A percentile compares a stretch with the other conserved stretches of the same genome.
Conservation (phyloP, 805 yeast genomes). For the Candida silvatica region DNA sequence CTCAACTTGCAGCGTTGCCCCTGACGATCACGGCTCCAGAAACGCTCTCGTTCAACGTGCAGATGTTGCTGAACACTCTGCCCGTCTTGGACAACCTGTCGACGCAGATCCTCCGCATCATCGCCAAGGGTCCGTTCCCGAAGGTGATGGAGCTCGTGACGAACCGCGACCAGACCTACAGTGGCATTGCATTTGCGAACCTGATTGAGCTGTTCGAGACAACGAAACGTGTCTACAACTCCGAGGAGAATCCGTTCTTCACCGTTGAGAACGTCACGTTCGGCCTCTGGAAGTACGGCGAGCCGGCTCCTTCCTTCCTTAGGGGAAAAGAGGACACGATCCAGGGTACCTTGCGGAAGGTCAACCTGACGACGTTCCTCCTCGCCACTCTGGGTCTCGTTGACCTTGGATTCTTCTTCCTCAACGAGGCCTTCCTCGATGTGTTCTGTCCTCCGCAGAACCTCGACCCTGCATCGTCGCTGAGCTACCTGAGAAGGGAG, state of each 20-base stretch:
- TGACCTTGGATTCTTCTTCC: slow-evolving; percentile 79
- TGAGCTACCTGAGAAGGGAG: slow-evolving; percentile 18
- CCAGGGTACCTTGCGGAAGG: slow-evolving; percentile 65
- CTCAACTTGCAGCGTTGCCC: slow-evolving; percentile 56
- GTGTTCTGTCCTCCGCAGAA: slow-evolving; percentile 76
- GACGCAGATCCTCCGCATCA: slow-evolving; percentile 65
- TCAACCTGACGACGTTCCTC: slow-evolving; percentile 80
- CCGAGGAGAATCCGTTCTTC: slow-evolving; percentile 64
- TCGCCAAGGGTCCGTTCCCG: slow-evolving; percentile 69
- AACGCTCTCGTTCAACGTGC: slow-evolving; percentile 50
- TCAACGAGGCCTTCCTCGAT: slow-evolving; percentile 78
- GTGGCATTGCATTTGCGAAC: slow-evolving; percentile 54
- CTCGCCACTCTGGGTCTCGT: slow-evolving; percentile 80
- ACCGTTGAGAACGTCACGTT: slow-evolving; percentile 63
- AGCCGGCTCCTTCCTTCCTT: slow-evolving; percentile 46
- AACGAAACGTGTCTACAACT: slow-evolving; percentile 57
- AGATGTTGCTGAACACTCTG: slow-evolving; percentile 55
- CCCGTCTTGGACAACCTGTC: slow-evolving; percentile 78
- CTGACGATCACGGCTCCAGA: slow-evolving; percentile 49
- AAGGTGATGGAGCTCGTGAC: slow-evolving; percentile 65
- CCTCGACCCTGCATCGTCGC: slow-evolving; percentile 35
- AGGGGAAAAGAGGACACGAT: slow-evolving; percentile 54
- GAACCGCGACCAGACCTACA: slow-evolving; percentile 54
- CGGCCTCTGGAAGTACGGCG: slow-evolving; percentile 62
- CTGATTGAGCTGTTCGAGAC: slow-evolving; percentile 72